Percentiles rank a stretch among this genome's conserved stretches.
Conservation (phyloP, 2,329 filamentous ascomycete species). For the Diplodia corticola region DNA sequence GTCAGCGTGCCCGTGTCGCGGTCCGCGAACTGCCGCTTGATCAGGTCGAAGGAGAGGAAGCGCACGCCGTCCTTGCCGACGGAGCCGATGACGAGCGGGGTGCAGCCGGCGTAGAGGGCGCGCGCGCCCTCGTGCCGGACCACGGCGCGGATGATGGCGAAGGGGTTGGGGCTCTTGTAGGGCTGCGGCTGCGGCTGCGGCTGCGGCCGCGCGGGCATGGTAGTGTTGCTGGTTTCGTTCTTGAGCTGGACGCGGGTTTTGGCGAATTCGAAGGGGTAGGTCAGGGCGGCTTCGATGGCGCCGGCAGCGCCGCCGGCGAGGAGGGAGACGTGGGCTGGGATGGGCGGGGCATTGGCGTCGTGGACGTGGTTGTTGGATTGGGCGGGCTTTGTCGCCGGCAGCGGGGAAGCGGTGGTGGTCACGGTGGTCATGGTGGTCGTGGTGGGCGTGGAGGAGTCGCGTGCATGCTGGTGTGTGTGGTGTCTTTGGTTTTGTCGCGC, state of each 20-base stretch:
- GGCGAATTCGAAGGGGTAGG: slow-evolving; percentile 67
- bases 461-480: no score
- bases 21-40: slow-evolving; percentile 60
- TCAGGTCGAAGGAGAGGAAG: slow-evolving; percentile 66
- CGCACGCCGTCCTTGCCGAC: slow-evolving; percentile 66
- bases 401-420: not conserved
- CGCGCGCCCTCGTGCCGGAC: slow-evolving; percentile 57
- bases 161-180: slow-evolving; percentile 50
- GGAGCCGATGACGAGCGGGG: slow-evolving; percentile 60
- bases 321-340: slow-evolving; percentile 33
- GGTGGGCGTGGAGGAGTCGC: not conserved
- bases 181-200: no score
- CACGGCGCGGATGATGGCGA: slow-evolving; percentile 57
- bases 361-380: no score
- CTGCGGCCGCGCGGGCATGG: slow-evolving; percentile 49
- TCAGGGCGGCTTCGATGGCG: slow-evolving; percentile 39
- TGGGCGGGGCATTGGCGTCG: not conserved
- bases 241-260: slow-evolving; percentile 65
- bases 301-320: slow-evolving; percentile 42
- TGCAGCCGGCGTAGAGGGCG: slow-evolving; percentile 65
- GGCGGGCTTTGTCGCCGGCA: not conserved
- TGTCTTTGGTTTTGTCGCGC: no score
- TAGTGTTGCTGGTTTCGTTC: slow-evolving; percentile 33
- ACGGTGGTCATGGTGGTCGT: not conserved
- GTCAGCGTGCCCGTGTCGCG: slow-evolving; percentile 67